Evolutionary conservation across 2,329 filamentous ascomycete genomes (phyloP).

Genomic region (Aspergillus sp.): DNA sequence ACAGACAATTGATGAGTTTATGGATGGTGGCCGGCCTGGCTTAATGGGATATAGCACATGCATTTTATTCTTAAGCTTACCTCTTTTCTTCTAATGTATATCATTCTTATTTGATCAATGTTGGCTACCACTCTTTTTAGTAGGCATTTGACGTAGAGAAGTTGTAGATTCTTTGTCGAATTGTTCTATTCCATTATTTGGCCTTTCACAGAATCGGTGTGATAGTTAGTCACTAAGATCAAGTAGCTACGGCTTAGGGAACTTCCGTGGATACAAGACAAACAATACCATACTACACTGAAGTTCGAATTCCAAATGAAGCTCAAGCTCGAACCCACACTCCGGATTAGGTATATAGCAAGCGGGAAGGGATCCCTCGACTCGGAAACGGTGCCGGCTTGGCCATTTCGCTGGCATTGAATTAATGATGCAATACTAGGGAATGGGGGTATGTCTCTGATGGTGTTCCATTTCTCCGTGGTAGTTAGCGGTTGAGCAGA

Average conservation of each 20-base stretch:
- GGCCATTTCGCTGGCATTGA: too few relatives aligned
- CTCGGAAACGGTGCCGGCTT: background rate
- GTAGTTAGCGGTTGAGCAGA: too few relatives aligned
- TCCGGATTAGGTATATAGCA: background rate
- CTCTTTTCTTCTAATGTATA: background rate
- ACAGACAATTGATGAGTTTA: background rate
- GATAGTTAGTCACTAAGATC: background rate
- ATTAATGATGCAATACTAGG: too few relatives aligned
- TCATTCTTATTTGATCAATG: too few relatives aligned
- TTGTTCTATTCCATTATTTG: background rate
- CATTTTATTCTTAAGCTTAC: background rate
- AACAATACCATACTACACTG: too few relatives aligned
- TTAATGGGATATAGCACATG: background rate
- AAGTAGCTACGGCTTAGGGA: too few relatives aligned
- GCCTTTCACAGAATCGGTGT: too few relatives aligned
- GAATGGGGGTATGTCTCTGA: too few relatives aligned
- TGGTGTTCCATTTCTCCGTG: too few relatives aligned
- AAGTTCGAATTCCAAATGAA: background rate
- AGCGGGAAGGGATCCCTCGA: background rate
- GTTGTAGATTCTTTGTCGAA: background rate
- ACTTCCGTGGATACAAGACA: too few relatives aligned
- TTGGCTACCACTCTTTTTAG: too few relatives aligned
- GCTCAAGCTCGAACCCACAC: background rate
- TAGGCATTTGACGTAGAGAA: background rate
- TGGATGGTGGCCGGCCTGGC: background rate